Evolutionary conservation across 768 basidiomycete genomes (phyloP), one percentile per base, ranked within the genome.

Genomic region (Mycena pura): DNA sequence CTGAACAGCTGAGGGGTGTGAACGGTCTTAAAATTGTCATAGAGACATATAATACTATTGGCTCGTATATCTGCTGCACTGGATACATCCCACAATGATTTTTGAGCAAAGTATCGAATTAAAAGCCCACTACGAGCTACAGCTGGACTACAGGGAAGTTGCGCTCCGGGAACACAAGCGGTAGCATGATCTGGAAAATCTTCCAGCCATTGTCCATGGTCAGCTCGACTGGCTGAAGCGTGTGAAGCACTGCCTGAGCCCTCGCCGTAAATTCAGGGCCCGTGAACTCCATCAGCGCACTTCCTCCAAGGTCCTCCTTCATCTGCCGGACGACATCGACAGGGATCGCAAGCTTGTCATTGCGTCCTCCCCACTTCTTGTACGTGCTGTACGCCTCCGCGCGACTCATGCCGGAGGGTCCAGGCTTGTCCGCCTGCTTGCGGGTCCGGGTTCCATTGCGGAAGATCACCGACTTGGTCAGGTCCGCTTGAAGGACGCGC

Each of bases 381-480:
- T 28, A 67, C 1, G 74, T 28, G 8, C 17, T 44, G 55, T 73
- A 76, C 1, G 72, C 73, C 3, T 66, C 67, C 60, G 79, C 72
- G 1, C 68, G 70, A 13, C 75, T 75, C 57, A 70, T 69, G 0
- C 74, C 76, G 1, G 75, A 79, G 0, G 77, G 76, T 4, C 74
- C 72, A 1, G 68, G 49, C 58, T 80, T 80, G 0, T 65, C 52
- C 0, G 70, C 69, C 43, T 77, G 68, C 31, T 71, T 73, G 6
- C 73, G 64, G 60, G 73, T 71, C 13, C 44, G 60, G 5, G 53
- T 59, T 1, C 44, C 63, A 60, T 79, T 79, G 5, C 72, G 54
- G 31, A 56, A 53, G 9, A 34, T 34, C 19, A 60, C 46, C n/a
- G 46, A 39, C 9, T 58, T 17, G 25, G 59, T 43, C 5, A 72